Evolutionary conservation across 2,329 filamentous ascomycete species (phyloP).

Genomic region (Plenodomus lindquistii): DNA sequence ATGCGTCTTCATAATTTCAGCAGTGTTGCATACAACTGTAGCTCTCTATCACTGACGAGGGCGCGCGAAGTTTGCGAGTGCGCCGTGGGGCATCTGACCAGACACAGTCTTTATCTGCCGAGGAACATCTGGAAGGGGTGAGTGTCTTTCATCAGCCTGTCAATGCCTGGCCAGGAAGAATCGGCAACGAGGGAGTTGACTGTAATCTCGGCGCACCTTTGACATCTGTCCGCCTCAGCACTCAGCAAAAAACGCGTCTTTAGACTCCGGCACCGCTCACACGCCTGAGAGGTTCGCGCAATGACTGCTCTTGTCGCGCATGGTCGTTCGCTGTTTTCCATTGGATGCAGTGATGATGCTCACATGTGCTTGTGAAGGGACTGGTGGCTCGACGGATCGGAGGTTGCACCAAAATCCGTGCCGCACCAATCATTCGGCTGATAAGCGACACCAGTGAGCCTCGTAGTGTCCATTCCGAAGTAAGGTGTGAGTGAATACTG

Average conservation of each 20-base stretch:
- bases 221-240: constrained; percentile 30
- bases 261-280: constrained; percentile 38
- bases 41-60: constrained; percentile 33
- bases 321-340: constrained; percentile 30
- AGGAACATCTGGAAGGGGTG: constrained; percentile 21
- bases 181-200: background rate
- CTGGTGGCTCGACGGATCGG: constrained; percentile 9
- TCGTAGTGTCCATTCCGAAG: too few species aligned
- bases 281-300: constrained; percentile 35
- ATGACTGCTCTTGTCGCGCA: constrained; percentile 11
- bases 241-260: constrained; percentile 42
- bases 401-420: constrained; percentile 3
- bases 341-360: constrained; percentile 10
- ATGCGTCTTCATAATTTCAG: constrained; percentile 29
- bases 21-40: background rate
- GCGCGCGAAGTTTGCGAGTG: constrained; percentile 31
- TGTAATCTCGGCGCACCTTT: constrained; percentile 25
- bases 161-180: background rate
- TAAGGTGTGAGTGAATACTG: too few species aligned
- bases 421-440: constrained; percentile 3
- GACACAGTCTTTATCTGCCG: constrained; percentile 30
- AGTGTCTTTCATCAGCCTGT: background rate
- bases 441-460: too few species aligned
- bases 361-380: background rate
- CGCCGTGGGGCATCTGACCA: constrained; percentile 39